Evolutionary conservation across 202 grass and related monocot species (phyloP), one percentile per base, ranked within the genome.

Genomic region (Schoenoplectus triqueter): DNA sequence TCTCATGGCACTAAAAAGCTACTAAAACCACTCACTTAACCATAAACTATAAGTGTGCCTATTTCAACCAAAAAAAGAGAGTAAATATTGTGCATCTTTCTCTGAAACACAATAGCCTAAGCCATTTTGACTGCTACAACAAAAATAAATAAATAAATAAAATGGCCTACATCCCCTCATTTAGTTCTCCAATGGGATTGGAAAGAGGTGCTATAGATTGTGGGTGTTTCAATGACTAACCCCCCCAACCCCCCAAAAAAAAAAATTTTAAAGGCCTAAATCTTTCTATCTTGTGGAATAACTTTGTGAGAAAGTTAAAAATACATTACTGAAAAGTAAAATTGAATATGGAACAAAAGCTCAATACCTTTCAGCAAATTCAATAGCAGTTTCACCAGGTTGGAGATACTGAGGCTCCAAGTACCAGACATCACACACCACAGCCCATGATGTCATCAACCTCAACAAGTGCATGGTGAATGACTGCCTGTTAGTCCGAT

Each of bases 381-480:
- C 88, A 71, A 98, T 98, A 52, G 95, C 40, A 21, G 90, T 94
- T 90, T 98, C 92, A 70, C 93, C 95, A 51, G 90, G 87, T 73
- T 74, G 87, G 55, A 94, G 74, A 82, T 95, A 98, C 41, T 98
- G 95, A 90, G 95, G 95, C 80, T 93, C 93, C 82, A 98, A 88
- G 64, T 95, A 98, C 95, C 95, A 98, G 75, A 98, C 95, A 89
- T 98, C 93, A 91, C 95, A 98, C 51, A 98, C 95, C 68, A 98
- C 95, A 64, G 95, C 95, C 95, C 95, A 98, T 13, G 95, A 98
- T 82, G 93, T 98, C 95, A 98, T 98, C 69, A 98, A 76, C 15
- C 92, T 90, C 64, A 85, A 84, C 84, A 98, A 91, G 67, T 95
- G 95, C 83, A 89, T 98, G 22, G 95, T 95, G 65, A 98, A 98